These are phyloP conservation scores for Cryptosporidium ryanae DNA, from an alignment of 169 alveolate genomes.

Conservation along the genomic window DNA sequence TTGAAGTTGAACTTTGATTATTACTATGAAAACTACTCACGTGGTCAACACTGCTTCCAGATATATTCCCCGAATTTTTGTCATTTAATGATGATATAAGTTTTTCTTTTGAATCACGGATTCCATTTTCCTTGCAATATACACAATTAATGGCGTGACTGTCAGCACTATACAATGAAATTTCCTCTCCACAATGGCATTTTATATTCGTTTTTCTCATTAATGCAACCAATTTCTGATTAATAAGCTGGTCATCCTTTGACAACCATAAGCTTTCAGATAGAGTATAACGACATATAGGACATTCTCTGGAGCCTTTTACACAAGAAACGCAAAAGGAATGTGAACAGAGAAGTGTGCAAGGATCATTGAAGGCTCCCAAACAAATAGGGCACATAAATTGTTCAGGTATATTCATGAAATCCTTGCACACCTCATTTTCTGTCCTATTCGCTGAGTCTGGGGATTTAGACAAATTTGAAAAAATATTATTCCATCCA, in stretches of 20 bases:
- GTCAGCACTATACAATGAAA: constrained; percentile 36
- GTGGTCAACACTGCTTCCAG: background rate
- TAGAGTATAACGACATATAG: constrained; percentile 51
- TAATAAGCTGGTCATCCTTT: constrained; percentile 64
- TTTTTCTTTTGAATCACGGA: background rate
- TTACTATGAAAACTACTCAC: background rate
- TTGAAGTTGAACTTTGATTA: background rate
- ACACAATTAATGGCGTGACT: constrained; percentile 40
- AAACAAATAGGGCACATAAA: constrained; percentile 73
- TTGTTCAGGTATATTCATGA: constrained; percentile 67
- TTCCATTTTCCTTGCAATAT: constrained; percentile 45
- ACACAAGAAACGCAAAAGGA: constrained; percentile 61
- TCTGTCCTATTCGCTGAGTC: background rate
- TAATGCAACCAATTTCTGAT: constrained; percentile 26
- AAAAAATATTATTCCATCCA: constrained; percentile 49
- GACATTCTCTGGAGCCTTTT: constrained; percentile 59
- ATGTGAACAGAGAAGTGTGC: constrained; percentile 67
- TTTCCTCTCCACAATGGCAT: constrained; percentile 60
- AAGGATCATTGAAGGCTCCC: constrained; percentile 66
- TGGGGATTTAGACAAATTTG: constrained; percentile 41
- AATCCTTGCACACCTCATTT: constrained; percentile 50
- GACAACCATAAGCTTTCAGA: constrained; percentile 54
- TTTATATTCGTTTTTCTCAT: constrained; percentile 40
- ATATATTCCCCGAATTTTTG: background rate
- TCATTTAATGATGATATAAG: constrained; percentile 30